These are phyloP conservation scores for Aspergillus novoparasiticus DNA, from an alignment of 2,329 filamentous ascomycete genomes.

Conservation along the genomic window DNA sequence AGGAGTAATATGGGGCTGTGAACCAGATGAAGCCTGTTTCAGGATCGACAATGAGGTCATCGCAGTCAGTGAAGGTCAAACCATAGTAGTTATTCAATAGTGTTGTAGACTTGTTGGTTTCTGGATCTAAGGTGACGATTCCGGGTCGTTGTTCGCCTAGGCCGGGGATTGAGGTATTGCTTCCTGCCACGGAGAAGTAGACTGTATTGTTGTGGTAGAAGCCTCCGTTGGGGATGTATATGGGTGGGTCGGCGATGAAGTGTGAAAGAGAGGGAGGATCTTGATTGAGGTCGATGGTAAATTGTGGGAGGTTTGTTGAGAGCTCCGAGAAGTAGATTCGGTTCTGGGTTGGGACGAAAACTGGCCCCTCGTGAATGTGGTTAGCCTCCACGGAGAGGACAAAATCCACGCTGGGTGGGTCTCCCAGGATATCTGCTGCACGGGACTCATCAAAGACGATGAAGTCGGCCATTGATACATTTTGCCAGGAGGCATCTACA, in stretches of 20 bases:
- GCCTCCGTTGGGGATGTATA: conserved; percentile 5
- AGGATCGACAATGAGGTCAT: conserved; percentile 6
- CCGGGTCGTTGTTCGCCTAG: conserved; percentile 5
- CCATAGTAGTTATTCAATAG: conserved; percentile 11
- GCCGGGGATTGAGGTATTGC: neutral
- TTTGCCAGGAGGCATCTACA: neutral
- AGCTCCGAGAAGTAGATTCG: conserved; percentile 8
- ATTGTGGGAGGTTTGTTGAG: conserved; percentile 2
- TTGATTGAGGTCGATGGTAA: conserved; percentile 6
- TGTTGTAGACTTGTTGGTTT: neutral
- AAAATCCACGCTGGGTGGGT: conserved; percentile 3
- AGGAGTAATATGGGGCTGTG: conserved; percentile 4
- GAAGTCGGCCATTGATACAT: neutral
- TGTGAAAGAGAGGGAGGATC: conserved; percentile 4
- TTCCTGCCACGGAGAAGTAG: conserved; percentile 7
- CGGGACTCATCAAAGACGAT: conserved; percentile 9
- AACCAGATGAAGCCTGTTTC: conserved; percentile 10
- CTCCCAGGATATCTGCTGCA: neutral
- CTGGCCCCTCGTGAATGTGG: conserved; percentile 4
- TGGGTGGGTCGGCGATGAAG: conserved; percentile 4
- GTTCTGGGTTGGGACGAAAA: conserved; percentile 5
- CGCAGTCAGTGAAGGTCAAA: conserved; percentile 7
- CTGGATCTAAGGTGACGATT: conserved; percentile 1
- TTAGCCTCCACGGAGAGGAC: conserved; percentile 4
- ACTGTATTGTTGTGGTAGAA: conserved; percentile 6